These are phyloP conservation scores for Melastoma candidum DNA, from an alignment of 441 rosid genomes.

Conservation along the genomic window DNA sequence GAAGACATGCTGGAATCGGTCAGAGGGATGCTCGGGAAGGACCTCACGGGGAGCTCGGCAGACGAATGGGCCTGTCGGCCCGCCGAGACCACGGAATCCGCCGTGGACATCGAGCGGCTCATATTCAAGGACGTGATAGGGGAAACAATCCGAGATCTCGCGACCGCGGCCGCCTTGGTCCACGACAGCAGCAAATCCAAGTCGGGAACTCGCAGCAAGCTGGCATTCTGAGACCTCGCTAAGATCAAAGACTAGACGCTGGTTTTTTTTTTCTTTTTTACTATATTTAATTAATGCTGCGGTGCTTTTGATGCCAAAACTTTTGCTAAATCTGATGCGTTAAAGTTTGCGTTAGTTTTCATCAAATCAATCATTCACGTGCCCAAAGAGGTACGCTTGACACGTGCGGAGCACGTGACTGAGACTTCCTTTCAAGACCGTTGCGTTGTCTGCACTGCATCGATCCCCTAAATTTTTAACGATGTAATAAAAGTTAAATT, in stretches of 20 bases:
- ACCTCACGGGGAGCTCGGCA: conserved; percentile 49
- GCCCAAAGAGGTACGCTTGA: too few relatives aligned
- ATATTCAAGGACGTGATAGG: conserved; percentile 74
- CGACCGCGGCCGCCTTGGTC: conserved; percentile 21
- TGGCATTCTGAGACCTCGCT: conserved; percentile 40
- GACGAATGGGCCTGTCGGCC: conserved; percentile 56
- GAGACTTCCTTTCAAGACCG: too few relatives aligned
- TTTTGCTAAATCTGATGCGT: too few relatives aligned
- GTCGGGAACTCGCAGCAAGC: conserved; percentile 39
- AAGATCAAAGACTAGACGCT: background rate
- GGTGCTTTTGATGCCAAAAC: too few relatives aligned
- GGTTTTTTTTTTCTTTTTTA: too few relatives aligned
- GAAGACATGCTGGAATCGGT: conserved; percentile 56
- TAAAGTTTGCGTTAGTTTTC: too few relatives aligned
- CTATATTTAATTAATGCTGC: too few relatives aligned
- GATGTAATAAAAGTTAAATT: too few relatives aligned
- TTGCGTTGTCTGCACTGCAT: too few relatives aligned
- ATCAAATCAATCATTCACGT: too few relatives aligned
- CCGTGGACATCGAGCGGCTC: conserved; percentile 65
- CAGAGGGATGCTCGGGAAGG: conserved; percentile 56
- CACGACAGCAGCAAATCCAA: conserved; percentile 6
- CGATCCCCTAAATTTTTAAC: too few relatives aligned
- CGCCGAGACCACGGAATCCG: conserved; percentile 62
- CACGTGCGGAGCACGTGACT: too few relatives aligned
- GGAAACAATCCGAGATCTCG: conserved; percentile 70